These are phyloP conservation scores for Fusarium devonianum DNA, from an alignment of 2,329 filamentous ascomycete species.

Conservation along the genomic window DNA sequence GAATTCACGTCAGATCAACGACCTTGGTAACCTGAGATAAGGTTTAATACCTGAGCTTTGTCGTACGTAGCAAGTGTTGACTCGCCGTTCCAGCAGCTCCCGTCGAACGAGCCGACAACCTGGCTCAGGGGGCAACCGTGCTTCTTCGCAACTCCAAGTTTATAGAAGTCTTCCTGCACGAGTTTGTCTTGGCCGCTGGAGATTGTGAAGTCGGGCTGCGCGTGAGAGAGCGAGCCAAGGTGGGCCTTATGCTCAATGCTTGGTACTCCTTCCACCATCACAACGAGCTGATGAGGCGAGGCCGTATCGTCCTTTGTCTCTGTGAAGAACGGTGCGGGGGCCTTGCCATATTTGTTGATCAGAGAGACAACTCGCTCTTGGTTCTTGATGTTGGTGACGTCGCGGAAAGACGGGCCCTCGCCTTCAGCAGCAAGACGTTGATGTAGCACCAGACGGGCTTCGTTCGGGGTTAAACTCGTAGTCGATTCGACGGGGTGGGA, in stretches of 20 bases:
- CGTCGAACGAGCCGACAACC: slow-evolving; percentile 52
- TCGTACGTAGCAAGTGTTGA: slow-evolving; percentile 55
- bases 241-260: slow-evolving; percentile 52
- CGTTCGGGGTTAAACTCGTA: slow-evolving; percentile 58
- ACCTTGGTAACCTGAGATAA: too few relatives aligned
- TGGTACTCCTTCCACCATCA: slow-evolving; percentile 65
- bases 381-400: slow-evolving; percentile 51
- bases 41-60: slow-evolving; percentile 39
- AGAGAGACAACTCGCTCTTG: slow-evolving; percentile 60
- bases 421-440: slow-evolving; percentile 60
- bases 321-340: slow-evolving; percentile 58
- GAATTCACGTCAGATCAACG: slow-evolving; percentile 35
- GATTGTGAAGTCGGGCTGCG: slow-evolving; percentile 57
- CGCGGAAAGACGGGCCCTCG: slow-evolving; percentile 57
- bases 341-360: slow-evolving; percentile 67
- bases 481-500: slow-evolving; percentile 42
- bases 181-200: slow-evolving; percentile 54
- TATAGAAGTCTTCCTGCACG: slow-evolving; percentile 51
- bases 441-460: slow-evolving; percentile 65
- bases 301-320: slow-evolving; percentile 42
- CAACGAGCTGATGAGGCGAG: slow-evolving; percentile 61
- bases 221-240: slow-evolving; percentile 49
- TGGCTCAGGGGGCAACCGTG: slow-evolving; percentile 50
- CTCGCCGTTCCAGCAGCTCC: slow-evolving; percentile 54
- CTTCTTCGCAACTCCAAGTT: slow-evolving; percentile 47